A percentile compares a stretch with the other conserved stretches of the same genome.
phyloP scores from a whole-genome alignment of 768 basidiomycete species.

The Rhodotorula sphaerocarpa region DNA sequence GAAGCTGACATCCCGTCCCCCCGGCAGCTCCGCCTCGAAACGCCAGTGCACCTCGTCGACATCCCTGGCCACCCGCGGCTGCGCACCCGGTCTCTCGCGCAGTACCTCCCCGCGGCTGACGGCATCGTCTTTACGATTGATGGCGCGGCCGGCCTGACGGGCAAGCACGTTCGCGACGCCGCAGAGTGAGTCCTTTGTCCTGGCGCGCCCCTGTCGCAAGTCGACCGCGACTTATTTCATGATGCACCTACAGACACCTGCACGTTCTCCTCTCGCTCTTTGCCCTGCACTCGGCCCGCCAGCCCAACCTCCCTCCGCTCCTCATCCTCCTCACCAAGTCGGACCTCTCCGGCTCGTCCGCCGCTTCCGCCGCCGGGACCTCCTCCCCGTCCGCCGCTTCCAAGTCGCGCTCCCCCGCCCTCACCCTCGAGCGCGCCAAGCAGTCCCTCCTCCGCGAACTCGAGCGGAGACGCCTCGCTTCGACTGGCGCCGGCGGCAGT shows the following conservation, averaged over 20 bases:
- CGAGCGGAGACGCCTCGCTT: conserved; percentile 25
- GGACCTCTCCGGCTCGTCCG: conserved; percentile 17
- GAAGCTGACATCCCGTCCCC: too few relatives aligned
- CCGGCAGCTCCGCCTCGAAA: background rate
- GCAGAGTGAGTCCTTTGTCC: conserved; percentile 21
- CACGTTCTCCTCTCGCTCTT: conserved; percentile 33
- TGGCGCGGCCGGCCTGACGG: conserved; percentile 10
- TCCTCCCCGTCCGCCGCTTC: background rate
- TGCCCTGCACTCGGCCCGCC: conserved; percentile 9
- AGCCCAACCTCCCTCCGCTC: conserved; percentile 8
- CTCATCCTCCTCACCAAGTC: conserved; percentile 35
- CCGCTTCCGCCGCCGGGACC: conserved; percentile 1
- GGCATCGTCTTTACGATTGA: conserved; percentile 37
- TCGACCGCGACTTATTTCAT: too few relatives aligned
- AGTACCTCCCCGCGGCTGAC: conserved; percentile 33
- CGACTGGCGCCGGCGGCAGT: background rate
- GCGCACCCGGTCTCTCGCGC: conserved; percentile 37
- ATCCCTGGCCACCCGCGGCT: conserved; percentile 38
- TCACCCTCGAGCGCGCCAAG: conserved; percentile 31
- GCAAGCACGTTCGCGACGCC: conserved; percentile 27
- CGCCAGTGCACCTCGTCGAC: conserved; percentile 36
- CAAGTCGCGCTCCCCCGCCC: conserved; percentile 18
- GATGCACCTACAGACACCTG: conserved; percentile 13
- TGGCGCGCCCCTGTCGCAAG: too few relatives aligned
- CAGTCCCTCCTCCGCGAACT: conserved; percentile 32